Base-by-base conservation (phyloP, 192 early-diverging fungal species). In the Paraglomus occultum region DNA sequence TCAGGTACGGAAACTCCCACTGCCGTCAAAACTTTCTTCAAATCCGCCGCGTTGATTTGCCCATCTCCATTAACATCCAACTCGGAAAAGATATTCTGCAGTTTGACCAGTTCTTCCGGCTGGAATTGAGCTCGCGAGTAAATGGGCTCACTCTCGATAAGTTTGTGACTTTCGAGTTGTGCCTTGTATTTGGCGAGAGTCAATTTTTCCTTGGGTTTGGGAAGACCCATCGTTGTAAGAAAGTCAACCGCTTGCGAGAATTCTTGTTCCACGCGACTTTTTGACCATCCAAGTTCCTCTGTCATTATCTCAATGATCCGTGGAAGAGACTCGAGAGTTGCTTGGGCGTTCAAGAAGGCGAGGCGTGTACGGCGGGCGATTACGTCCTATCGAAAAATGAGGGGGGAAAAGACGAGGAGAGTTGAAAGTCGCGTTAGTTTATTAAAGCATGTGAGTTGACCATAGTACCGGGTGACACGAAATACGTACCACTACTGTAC, bases 341-440 rank as follows among this genome's bases (percentile, higher is more conserved):
- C 95, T 73, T 92, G 91, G 18, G 93, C 92, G 77, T 97, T 93
- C 49, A 98, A 85, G 86, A 97, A 97, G 2, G 94, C 92, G 40
- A 98, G 81, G 8, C 96, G 89, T 51, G 88, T 88, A 53, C 96
- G 92, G 42, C 96, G 90, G 8, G 88, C 95, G 67, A 98, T 80
- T 7, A 98, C 94, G 83, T 98, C 96, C 76, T 79, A 55, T 80
- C 12, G 14, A 20, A 70, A 38, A n/a, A 60, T n/a, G n/a, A 66
- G 18, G 10, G 14, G 15, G 10, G 54, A 49, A 9, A n/a, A 71
- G n/a, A 10, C 11, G 46, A 9, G 20, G 1, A 11, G 43, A 51
- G 6, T 18, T 52, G 2, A 23, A 31, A n/a, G 1, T 18, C 1
- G 20, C 7, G 10, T 20, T 31, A 52, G 2, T 51, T 66, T 46